Conservation (phyloP, 306 rosid species). For the Adenanthera pavonina region DNA sequence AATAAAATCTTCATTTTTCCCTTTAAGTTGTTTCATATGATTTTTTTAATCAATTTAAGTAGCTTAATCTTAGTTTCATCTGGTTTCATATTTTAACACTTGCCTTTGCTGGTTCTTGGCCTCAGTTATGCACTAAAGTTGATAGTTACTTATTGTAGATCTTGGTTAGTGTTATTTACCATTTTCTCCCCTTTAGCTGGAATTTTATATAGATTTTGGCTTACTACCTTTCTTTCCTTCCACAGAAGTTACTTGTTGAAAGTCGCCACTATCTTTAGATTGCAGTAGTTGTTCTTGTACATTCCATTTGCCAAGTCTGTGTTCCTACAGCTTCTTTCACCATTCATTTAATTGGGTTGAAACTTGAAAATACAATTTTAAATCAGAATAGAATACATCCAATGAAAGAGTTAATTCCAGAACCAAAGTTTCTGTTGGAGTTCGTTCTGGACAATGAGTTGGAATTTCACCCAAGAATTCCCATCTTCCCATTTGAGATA, state of each 20-base stretch:
- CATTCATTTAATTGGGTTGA: background rate
- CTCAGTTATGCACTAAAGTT: background rate
- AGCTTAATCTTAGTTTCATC: background rate
- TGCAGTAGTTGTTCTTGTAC: background rate
- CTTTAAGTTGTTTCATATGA: background rate
- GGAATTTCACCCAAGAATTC: background rate
- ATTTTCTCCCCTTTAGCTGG: slow-evolving; percentile 6
- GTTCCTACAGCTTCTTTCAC: background rate
- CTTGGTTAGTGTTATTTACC: background rate
- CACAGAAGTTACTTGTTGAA: slow-evolving; percentile 1
- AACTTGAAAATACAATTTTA: background rate
- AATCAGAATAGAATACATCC: background rate
- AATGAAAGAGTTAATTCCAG: background rate
- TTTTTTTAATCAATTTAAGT: background rate
- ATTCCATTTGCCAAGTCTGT: background rate
- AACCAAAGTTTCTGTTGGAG: background rate
- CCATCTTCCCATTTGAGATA: slow-evolving; percentile 9
- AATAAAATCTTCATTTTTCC: slow-evolving; percentile 3
- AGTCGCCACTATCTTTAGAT: slow-evolving; percentile 4
- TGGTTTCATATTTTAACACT: background rate
- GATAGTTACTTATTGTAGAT: background rate
- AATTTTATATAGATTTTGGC: slow-evolving; percentile 20
- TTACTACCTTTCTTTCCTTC: background rate
- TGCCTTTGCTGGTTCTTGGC: background rate
- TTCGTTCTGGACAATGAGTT: background rate